phyloP scores from a whole-genome alignment of 2,329 filamentous ascomycete genomes.

The Epicoccum sorghinum region DNA sequence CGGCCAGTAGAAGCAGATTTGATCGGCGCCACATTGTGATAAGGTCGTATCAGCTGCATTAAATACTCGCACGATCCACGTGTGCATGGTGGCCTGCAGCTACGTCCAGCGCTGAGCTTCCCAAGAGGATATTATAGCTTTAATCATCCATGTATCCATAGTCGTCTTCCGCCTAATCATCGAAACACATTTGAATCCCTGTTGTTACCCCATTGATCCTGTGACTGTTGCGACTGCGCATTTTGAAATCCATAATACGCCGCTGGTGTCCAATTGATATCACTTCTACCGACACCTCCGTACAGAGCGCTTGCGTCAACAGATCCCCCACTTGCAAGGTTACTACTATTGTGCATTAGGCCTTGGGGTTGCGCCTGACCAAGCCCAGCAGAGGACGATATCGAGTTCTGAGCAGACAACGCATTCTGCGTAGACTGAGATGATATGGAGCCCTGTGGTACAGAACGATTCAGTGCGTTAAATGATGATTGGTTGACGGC shows the following conservation, averaged over 20 bases:
- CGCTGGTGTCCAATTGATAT: constrained; percentile 32
- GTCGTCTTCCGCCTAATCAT: neutral
- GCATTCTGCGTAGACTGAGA: constrained; percentile 20
- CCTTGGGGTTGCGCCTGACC: constrained; percentile 26
- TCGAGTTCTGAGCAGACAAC: constrained; percentile 10
- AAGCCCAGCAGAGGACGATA: constrained; percentile 4
- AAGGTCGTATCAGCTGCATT: too few species aligned
- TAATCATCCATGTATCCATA: too few species aligned
- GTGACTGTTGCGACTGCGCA: constrained; percentile 23
- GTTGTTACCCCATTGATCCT: constrained; percentile 21
- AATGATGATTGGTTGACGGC: constrained; percentile 32
- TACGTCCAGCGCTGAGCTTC: too few species aligned
- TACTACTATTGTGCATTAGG: constrained; percentile 20
- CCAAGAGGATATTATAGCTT: too few species aligned
- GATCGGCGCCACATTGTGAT: too few species aligned
- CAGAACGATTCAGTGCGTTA: constrained; percentile 28
- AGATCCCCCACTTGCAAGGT: constrained; percentile 20
- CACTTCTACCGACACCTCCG: constrained; percentile 16
- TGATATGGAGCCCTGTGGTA: constrained; percentile 26
- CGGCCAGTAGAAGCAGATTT: too few species aligned
- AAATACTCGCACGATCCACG: too few species aligned
- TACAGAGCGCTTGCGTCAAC: constrained; percentile 31
- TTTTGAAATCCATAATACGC: constrained; percentile 37
- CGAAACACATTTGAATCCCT: neutral
- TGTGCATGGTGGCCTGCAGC: too few species aligned